A percentile compares a stretch with the other conserved stretches of the same genome.
Evolutionary conservation across 495 filamentous ascomycete species (phyloP).

Genomic region (Astrocystis sublimbata): DNA sequence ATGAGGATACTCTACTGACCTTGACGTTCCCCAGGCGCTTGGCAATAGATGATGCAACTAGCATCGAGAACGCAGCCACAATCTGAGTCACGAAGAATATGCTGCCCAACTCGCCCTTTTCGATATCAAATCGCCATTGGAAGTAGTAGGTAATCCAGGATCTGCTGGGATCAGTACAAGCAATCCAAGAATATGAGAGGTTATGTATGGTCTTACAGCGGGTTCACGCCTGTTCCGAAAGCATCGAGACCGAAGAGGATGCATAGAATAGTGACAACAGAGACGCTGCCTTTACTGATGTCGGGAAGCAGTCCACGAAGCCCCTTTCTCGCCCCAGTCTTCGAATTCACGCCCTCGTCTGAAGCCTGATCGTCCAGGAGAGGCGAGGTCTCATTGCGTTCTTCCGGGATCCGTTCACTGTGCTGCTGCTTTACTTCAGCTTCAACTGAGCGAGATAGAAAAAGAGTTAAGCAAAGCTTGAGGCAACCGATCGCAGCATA

Average conservation of each 20-base stretch:
- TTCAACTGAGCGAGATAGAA: slow-evolving; percentile 31
- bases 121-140: slow-evolving; percentile 68
- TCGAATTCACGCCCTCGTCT: not conserved
- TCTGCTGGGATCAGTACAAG: not conserved
- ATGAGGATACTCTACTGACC: slow-evolving; percentile 19
- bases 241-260: slow-evolving; percentile 75
- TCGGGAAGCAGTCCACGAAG: slow-evolving; percentile 44
- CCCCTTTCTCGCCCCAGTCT: slow-evolving; percentile 1
- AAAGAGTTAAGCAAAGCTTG: slow-evolving; percentile 34
- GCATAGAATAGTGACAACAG: slow-evolving; percentile 67
- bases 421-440: slow-evolving; percentile 37
- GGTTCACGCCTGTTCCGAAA: slow-evolving; percentile 72
- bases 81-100: slow-evolving; percentile 60
- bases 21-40: slow-evolving; percentile 76
- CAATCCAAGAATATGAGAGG: not conserved
- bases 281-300: slow-evolving; percentile 58
- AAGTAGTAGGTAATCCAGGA: slow-evolving; percentile 79
- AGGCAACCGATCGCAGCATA: slow-evolving; percentile 40
- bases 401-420: not conserved
- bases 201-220: slow-evolving; percentile 37
- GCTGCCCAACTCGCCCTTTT: slow-evolving; percentile 65
- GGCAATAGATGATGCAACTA: slow-evolving; percentile 72
- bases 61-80: slow-evolving; percentile 37
- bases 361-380: slow-evolving; percentile 12
- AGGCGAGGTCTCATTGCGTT: slow-evolving; percentile 20